Evolutionary conservation across 306 rosid genomes (phyloP), one percentile per base, ranked within the genome.

Genomic region (Vigna reflexopilosa): DNA sequence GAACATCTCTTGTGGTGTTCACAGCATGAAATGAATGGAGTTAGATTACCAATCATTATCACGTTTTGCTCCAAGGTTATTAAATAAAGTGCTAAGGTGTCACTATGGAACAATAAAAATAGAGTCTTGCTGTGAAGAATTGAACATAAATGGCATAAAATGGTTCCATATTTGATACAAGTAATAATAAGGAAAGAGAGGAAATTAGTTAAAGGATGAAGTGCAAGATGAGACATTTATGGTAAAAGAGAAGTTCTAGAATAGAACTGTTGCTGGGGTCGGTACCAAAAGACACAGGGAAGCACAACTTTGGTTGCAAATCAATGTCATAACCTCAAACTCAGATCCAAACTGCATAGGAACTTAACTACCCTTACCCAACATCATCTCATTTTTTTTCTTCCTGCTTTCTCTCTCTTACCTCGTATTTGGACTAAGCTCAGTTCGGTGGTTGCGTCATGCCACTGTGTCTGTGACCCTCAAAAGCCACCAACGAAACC

Each of bases 291-390:
- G 11, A 13, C 30, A 40, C 11, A 56, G 28, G 12, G 45, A 62
- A 20, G 40, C 50, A 10, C 36, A 44, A n/a, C 77, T 81, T 83
- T 75, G 90, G 90, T 83, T 55, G 44, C 78, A 74, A 74, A 83
- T 81, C 90, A 75, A 50, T 67, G 24, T 80, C 89, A 69, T 67
- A 28, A 68, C 73, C 76, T 69, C 55, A 72, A n/a, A 36, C 72
- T 69, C 79, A 77, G 87, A 86, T 83, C 87, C 86, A 77, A 86
- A 77, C 83, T 67, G 32, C 77, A 63, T 67, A 14, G 3, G 4
- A 68, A 69, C 15, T 71, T 74, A 75, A 69, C 73, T 28, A 26
- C 75, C 70, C 68, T 30, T 12, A 64, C 61, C 62, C 72, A 48
- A 70, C 59, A 67, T 47, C 62, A 48, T 52, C 57, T 50, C 38